Evolutionary conservation across 345 rosid species (phyloP), one percentile per base, ranked within the genome.

Genomic region (Erodium maritimum): DNA sequence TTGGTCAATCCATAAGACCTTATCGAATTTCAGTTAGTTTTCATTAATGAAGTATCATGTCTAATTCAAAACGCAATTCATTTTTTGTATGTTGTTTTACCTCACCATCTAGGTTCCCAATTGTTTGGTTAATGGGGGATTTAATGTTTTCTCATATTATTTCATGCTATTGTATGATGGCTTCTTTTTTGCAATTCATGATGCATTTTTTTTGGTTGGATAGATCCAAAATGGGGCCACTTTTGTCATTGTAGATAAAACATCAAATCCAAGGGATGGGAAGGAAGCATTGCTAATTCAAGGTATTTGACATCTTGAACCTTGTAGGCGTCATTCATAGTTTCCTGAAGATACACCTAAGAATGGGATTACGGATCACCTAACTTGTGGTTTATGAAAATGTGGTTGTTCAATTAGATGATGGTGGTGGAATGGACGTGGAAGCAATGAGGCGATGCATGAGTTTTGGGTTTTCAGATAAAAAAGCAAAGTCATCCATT

Each of bases 391-490:
- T 18, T 48, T 67, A 48, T 10, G 56, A 34, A 46, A 55, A 58
- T 56, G 42, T 64, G 59, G 23, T 54, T 56, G 5, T 71, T 33
- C 45, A 56, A 23, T 62, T 72, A 93, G 99, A 93, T 80, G 83
- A 89, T 62, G 99, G 99, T 65, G 95, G 91, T 64, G 99, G 99
- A 74, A 88, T 93, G 99, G 82, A 79, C 68, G 95, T 85, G 65
- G 94, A 89, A 66, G 83, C 88, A 67, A 78, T 93, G 72, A 81
- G 95, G 45, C 78, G 64, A 33, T 89, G 99, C 63, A 83, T 93
- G 89, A 91, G 96, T 76, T 93, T 93, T 81, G 96, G 96, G 62
- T 93, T 84, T 81, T 93, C 96, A 52, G 95, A 89, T 75, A 89
- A 88, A 64, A 84, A 77, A 68, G 76, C 85, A 16, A 79, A 73